phyloP scores from a whole-genome alignment of 495 filamentous ascomycete species.

The Xylaria grammica region DNA sequence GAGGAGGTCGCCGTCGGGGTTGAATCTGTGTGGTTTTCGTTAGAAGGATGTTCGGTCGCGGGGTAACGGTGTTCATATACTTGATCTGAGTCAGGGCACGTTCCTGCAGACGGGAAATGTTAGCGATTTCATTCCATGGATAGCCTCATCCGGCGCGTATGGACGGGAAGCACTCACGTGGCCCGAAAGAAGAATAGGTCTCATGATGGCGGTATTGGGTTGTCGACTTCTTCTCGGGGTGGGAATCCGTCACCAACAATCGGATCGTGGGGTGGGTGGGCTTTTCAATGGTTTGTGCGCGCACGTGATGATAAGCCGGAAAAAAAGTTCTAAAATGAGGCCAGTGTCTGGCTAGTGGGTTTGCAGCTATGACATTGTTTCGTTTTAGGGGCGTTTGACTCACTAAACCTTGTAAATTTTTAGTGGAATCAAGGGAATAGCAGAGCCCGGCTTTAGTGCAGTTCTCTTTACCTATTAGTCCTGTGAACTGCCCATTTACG shows the following conservation, averaged over 20 bases:
- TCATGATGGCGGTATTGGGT: slow-evolving; percentile 64
- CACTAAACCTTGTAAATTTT: slow-evolving; percentile 16
- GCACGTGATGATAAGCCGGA: slow-evolving; percentile 27
- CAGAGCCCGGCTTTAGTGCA: background rate
- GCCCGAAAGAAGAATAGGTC: slow-evolving; percentile 92
- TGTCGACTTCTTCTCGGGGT: slow-evolving; percentile 12
- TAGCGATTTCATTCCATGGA: slow-evolving; percentile 12
- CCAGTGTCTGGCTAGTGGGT: background rate
- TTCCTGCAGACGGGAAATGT: slow-evolving; percentile 60
- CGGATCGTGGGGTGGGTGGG: slow-evolving; percentile 33
- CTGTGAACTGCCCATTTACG: no score
- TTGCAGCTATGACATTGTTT: no score
- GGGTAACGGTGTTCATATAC: slow-evolving; percentile 51
- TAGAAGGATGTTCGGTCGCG: slow-evolving; percentile 23
- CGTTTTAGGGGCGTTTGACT: slow-evolving; percentile 2
- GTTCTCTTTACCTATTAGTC: no score
- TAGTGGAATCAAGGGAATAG: background rate
- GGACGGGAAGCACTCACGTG: slow-evolving; percentile 64
- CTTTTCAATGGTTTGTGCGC: slow-evolving; percentile 39
- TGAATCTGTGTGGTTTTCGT: slow-evolving; percentile 64
- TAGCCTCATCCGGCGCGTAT: slow-evolving; percentile 19
- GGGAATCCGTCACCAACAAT: slow-evolving; percentile 29
- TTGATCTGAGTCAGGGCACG: slow-evolving; percentile 98
- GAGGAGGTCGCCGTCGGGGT: slow-evolving; percentile 93
- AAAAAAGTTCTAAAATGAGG: background rate